These are phyloP conservation scores for Tylopilus balloui DNA, from an alignment of 768 basidiomycete species.

Conservation along the genomic window DNA sequence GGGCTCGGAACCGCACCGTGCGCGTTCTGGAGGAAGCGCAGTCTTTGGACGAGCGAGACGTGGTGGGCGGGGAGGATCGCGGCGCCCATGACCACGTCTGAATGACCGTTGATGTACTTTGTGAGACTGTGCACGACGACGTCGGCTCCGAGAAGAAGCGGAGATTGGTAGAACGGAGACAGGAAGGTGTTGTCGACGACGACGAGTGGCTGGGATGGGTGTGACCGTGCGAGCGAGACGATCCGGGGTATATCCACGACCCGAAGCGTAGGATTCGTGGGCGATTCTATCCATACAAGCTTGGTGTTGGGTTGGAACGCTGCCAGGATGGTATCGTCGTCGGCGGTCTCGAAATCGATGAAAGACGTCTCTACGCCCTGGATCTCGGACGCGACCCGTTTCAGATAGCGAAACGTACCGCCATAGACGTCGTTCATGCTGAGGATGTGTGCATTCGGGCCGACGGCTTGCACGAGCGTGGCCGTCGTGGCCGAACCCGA, in stretches of 20 bases:
- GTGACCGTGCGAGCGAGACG: conserved; percentile 56
- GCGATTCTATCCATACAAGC: conserved; percentile 94
- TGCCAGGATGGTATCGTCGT: conserved; percentile 58
- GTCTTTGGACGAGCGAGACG: conserved; percentile 42
- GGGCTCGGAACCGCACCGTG: conserved; percentile 81
- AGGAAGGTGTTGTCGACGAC: conserved; percentile 95
- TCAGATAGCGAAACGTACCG: conserved; percentile 85
- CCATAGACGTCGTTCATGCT: conserved; percentile 94
- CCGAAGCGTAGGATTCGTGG: conserved; percentile 91
- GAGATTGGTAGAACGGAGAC: conserved; percentile 87
- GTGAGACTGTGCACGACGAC: conserved; percentile 80
- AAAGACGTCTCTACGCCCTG: conserved; percentile 74
- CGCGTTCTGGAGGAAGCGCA: conserved; percentile 89
- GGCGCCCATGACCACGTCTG: conserved; percentile 89
- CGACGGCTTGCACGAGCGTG: conserved; percentile 72
- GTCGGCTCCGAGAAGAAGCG: conserved; percentile 80
- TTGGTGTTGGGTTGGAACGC: conserved; percentile 77
- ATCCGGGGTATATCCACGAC: conserved; percentile 78
- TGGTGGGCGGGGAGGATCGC: conserved; percentile 63
- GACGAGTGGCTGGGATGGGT: conserved; percentile 66
- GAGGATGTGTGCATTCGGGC: conserved; percentile 71
- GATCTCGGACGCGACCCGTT: conserved; percentile 53
- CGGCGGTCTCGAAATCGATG: conserved; percentile 69
- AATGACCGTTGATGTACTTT: conserved; percentile 93
- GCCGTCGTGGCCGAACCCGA: conserved; percentile 87